Percentiles rank a stretch among this genome's conserved stretches.
phyloP scores from a whole-genome alignment of 306 rosid genomes.

The Lupinus albus region DNA sequence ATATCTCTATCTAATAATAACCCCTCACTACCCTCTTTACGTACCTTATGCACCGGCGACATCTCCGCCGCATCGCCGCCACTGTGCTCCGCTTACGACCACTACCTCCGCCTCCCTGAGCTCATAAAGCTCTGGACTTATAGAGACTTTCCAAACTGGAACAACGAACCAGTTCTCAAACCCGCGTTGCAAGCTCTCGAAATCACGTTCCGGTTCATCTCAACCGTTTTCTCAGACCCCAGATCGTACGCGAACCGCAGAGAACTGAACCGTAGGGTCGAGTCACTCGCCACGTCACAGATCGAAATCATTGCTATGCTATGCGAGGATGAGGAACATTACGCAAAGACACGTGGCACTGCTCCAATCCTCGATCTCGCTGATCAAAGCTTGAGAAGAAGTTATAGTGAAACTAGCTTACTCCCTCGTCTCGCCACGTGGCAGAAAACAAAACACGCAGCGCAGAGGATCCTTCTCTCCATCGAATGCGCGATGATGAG shows the following conservation, averaged over 20 bases:
- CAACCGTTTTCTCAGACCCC: constrained; percentile 64
- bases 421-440: constrained; percentile 77
- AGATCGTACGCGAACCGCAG: constrained; percentile 70
- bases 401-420: constrained; percentile 69
- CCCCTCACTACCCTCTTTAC: constrained; percentile 46
- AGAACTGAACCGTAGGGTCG: constrained; percentile 72
- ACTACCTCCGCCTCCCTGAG: constrained; percentile 72
- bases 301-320: constrained; percentile 67
- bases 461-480: constrained; percentile 67
- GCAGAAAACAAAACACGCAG: constrained; percentile 61
- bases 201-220: constrained; percentile 74
- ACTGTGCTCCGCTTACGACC: constrained; percentile 67
- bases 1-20: constrained; percentile 56
- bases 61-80: constrained; percentile 57
- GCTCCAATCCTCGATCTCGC: constrained; percentile 61
- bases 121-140: constrained; percentile 63
- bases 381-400: constrained; percentile 33
- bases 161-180: constrained; percentile 66
- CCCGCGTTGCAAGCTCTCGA: constrained; percentile 77
- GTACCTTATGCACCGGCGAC: constrained; percentile 50
- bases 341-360: constrained; percentile 51
- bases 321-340: constrained; percentile 65
- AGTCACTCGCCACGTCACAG: constrained; percentile 58
- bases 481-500: constrained; percentile 78
- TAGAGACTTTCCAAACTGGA: constrained; percentile 63